Evolutionary conservation across 805 yeast genomes (phyloP), one percentile per base, ranked within the genome.

Genomic region (Wickerhamiella lipophila): DNA sequence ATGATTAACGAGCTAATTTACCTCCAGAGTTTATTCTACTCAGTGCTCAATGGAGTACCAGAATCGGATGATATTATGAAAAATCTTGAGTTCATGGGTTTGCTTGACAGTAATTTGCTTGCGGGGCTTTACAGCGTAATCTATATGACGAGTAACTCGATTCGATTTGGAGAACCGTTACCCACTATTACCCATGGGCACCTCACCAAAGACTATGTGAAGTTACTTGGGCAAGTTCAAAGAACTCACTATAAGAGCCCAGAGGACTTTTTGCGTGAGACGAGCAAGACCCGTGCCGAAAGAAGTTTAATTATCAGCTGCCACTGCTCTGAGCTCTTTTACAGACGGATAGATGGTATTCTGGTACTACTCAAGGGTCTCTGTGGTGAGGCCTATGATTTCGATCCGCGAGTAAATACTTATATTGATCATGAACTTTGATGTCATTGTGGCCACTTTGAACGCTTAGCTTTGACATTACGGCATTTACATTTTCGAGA

Each of bases 121-220:
- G 55, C 62, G 9, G 62, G 59, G 11, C 51, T 54, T 12, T 62
- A 60, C 44, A 58, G 66, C 8, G 52, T 58, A 7, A 35, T 64
- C 3, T 60, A 61, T 52, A 64, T 64, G 68, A 25, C 58, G 4
- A 50, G 60, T 13, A 52, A 55, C 3, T 60, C 68, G 8, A 50
- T 64, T 8, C 44, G 30, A 9, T 55, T 60, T 13, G 63, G 58
- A 1, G 47, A 50, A n/a, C 59, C 67, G 0, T 52, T 64, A 6
- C 68, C 68, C 0, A 56, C 59, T 7, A 50, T 64, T 19, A 56
- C 65, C 2, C 60, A 65, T 2, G 64, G 64, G 0, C 58, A 58
- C 26, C 49, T 60, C 23, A 39, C 48, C 27, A 22, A 29, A 3
- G 48, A 36, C 19, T 34, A 45, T 40, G 3, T 45, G 7, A 12